Percentiles rank a stretch among this genome's conserved stretches.
phyloP scores from a whole-genome alignment of 495 filamentous ascomycete genomes.

The Talaromyces liani region DNA sequence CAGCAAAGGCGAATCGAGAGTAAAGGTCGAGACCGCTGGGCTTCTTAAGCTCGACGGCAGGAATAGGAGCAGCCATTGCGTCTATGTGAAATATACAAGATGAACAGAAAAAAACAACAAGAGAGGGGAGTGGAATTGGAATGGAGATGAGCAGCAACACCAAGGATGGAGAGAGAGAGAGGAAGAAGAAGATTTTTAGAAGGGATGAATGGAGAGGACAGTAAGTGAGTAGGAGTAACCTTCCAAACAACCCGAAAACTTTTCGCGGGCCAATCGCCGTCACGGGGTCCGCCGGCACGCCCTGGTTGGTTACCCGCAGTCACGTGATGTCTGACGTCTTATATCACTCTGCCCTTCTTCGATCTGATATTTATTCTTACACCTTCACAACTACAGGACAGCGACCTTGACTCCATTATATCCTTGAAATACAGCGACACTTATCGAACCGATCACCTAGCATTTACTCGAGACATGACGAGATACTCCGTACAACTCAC shows the following conservation, averaged over 20 bases:
- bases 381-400: neutral
- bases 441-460: neutral
- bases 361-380: neutral
- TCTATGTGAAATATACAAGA: slow-evolving; percentile 7
- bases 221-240: too few relatives aligned
- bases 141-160: neutral
- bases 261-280: slow-evolving; percentile 10
- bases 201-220: slow-evolving; percentile 14
- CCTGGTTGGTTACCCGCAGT: neutral
- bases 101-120: neutral
- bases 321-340: slow-evolving; percentile 1
- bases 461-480: neutral
- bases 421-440: too few relatives aligned
- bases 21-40: slow-evolving; percentile 53
- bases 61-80: slow-evolving; percentile 36
- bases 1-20: slow-evolving; percentile 84
- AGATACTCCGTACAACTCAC: neutral
- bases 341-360: neutral
- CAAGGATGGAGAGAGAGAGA: neutral
- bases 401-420: too few relatives aligned
- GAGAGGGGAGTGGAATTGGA: slow-evolving; percentile 1
- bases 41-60: slow-evolving; percentile 37
- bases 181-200: slow-evolving; percentile 12
- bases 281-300: slow-evolving; percentile 1
- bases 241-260: slow-evolving; percentile 7